phyloP scores from a whole-genome alignment of 805 yeast genomes.

The Yarrowia divulgata region DNA sequence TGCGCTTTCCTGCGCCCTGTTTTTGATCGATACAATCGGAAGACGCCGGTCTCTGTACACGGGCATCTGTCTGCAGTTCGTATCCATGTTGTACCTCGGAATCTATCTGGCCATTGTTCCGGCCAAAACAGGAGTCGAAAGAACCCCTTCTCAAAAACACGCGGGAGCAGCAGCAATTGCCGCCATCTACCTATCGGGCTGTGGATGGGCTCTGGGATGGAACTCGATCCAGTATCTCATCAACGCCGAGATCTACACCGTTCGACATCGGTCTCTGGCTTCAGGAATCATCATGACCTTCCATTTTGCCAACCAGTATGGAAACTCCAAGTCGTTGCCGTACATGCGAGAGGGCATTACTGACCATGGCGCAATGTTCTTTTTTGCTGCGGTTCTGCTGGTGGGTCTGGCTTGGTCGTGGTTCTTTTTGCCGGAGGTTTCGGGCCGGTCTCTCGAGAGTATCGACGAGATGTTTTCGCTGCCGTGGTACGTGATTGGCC shows the following conservation, averaged over 20 bases:
- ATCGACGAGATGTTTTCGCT: constrained; percentile 9
- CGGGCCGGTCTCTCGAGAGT: background rate
- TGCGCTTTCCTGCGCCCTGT: background rate
- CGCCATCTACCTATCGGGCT: background rate
- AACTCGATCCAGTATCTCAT: constrained; percentile 7
- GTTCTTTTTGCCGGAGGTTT: constrained; percentile 1
- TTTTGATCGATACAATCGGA: background rate
- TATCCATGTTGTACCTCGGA: background rate
- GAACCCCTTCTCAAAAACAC: background rate
- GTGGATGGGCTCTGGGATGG: constrained; percentile 12
- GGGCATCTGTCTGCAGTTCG: constrained; percentile 2
- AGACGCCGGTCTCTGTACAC: background rate
- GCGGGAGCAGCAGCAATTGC: constrained; percentile 7
- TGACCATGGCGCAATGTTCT: background rate
- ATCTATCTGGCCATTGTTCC: background rate
- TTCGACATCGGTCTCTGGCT: constrained; percentile 1
- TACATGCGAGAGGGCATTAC: constrained; percentile 8
- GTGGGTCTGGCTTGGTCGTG: background rate
- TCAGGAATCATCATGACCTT: constrained; percentile 1
- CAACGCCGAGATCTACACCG: constrained; percentile 6
- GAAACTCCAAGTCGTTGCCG: background rate
- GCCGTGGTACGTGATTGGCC: constrained; percentile 1
- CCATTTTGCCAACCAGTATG: constrained; percentile 16
- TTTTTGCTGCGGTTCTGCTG: background rate
- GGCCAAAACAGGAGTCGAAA: background rate